Evolutionary conservation across 2,329 filamentous ascomycete species (phyloP), one percentile per base, ranked within the genome.

Genomic region (Alternaria triticimaculans): DNA sequence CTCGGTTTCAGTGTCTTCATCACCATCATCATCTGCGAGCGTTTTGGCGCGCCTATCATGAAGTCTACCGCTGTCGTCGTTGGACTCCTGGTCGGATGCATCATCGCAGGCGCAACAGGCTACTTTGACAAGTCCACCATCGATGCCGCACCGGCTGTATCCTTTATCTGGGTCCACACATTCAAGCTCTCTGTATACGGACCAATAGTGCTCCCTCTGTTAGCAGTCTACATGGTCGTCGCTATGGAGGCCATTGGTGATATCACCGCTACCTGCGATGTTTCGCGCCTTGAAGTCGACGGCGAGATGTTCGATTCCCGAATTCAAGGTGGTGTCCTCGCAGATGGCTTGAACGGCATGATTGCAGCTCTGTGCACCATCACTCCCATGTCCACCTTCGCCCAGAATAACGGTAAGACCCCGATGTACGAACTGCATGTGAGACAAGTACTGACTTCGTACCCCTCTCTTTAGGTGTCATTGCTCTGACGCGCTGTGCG

Each of bases 1-100:
- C 86, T 96, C 2, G 92, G 92, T 0, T 94, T 96, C 81, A 88
- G 88, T 48, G 92, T 94, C 37, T 95, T 95, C 75, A 70, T 91
- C 48, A 91, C 90, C 26, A 95, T 96, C 74, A 90, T 96, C 64
- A 76, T 95, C 12, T 92, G 91, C 76, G 92, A 96, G 79, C 87
- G 92, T 11, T 94, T 94, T 71, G 93, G 93, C 2, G 87, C 91
- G 0, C 92, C 93, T 0, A 91, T 96, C 68, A 94, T 96, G 91
- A 94, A 94, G 76, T 92, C 89, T 3, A 91, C 88, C 8, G 89
- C 90, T 14, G 92, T 95, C 30, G 88, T 94, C 45, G 84, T 93
- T 60, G 92, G 92, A 14, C 84, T 94, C 6, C 85, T 93, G 0
- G 84, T 90, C 2, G 92, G 92, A 49, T 94, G 92, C 80, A 90